Base-by-base conservation (phyloP, 352 stramenopile species). In the Phytophthora pisi region DNA sequence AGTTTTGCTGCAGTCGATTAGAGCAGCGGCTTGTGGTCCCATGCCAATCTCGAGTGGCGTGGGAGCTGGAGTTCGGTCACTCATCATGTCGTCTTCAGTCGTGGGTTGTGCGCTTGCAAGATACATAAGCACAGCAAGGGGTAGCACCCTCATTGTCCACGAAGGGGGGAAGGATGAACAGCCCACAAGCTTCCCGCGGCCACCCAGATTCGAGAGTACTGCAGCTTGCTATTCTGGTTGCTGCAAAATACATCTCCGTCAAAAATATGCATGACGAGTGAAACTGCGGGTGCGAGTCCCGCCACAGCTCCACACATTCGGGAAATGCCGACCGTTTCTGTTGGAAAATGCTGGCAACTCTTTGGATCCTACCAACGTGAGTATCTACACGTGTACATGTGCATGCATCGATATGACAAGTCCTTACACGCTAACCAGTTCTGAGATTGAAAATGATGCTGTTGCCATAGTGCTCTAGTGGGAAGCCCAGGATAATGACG, bases 381-480 rank as follows among this genome's bases (percentile, higher is more conserved):
- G 34, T n/a, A 42, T 11, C 9, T 16, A 5, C 34, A n/a, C 4
- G 5, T 42, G 34, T 20, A 20, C 20, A 20, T 20, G 20, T 20
- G 20, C 20, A 20, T 1, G 20, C 20, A 20, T 20, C 20, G 20
- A 20, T 20, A 20, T 20, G 0, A 20, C 20, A 20, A 20, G 20
- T 20, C 15, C 10, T 42, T 49, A 57, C 51, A 8, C 30, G 30
- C 31, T 57, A 54, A 5, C 15, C 24, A 9, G 47, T 20, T n/a
- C 5, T 0, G 24, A 76, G 40, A 2, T 50, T 40, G 34, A 51
- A 63, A 8, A 75, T 81, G 23, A 62, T 11, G 3, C 54, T 56
- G 34, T 76, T 78, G 36, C 73, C 73, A 20, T 62, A 70, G 18
- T 78, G 66, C 1, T 57, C 40, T 1, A 80, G 66, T 4, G 65